Conservation (phyloP, 2,329 filamentous ascomycete species). For the Verticillium zaregamsianum region DNA sequence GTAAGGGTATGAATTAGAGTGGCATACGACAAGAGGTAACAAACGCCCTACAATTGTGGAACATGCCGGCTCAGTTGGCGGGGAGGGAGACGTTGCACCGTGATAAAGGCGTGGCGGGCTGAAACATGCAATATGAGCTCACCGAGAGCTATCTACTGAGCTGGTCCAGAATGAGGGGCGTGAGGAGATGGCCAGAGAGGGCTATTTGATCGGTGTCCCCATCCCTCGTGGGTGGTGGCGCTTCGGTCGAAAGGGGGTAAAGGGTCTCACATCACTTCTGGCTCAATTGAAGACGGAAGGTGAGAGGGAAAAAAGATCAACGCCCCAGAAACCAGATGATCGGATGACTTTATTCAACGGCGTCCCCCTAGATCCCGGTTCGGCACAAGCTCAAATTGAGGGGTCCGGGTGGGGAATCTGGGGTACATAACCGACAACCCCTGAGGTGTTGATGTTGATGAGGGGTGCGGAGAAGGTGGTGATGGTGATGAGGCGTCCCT, state of each 20-base stretch:
- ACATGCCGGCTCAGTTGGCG: not conserved
- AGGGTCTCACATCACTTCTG: not conserved
- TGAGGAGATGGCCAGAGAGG: not conserved
- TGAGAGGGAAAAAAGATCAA: not conserved
- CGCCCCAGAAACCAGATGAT: not conserved
- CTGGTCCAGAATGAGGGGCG: not conserved
- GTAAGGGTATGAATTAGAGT: too few relatives aligned
- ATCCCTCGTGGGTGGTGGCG: not conserved
- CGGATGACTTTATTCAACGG: not conserved
- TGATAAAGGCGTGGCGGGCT: not conserved
- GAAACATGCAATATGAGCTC: not conserved
- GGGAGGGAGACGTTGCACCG: not conserved
- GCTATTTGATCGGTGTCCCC: not conserved
- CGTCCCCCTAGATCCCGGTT: not conserved
- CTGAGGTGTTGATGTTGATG: not conserved
- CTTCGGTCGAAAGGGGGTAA: not conserved
- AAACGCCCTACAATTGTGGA: not conserved
- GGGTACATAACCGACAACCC: constrained; percentile 1
- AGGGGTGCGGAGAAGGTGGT: not conserved
- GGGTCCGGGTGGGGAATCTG: constrained; percentile 4
- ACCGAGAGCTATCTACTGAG: not conserved
- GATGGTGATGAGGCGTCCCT: not conserved
- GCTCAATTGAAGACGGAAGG: not conserved
- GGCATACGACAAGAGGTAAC: not conserved
- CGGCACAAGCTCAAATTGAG: constrained; percentile 1